Conservation (phyloP, 2,329 filamentous ascomycete species). For the Diaporthe eres region DNA sequence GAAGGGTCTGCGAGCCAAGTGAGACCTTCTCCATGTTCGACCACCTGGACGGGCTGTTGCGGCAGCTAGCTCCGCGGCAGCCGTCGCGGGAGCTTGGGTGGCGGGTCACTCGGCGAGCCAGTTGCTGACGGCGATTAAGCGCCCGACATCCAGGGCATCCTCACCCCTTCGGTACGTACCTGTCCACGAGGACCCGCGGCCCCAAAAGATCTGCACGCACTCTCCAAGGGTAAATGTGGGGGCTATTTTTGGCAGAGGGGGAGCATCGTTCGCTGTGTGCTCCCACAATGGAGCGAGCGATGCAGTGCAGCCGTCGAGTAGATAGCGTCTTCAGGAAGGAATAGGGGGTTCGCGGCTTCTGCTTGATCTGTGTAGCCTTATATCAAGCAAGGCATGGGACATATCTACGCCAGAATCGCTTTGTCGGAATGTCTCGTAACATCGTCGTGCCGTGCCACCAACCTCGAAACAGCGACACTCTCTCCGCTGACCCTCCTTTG, state of each 20-base stretch:
- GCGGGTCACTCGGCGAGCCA: slow-evolving; percentile 24
- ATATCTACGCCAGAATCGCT: background rate
- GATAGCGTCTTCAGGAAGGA: background rate
- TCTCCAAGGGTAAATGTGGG: slow-evolving; percentile 32
- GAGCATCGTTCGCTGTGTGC: background rate
- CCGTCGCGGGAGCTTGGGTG: slow-evolving; percentile 25
- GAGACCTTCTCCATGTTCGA: background rate
- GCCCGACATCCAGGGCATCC: slow-evolving; percentile 15
- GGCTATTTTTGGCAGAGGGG: slow-evolving; percentile 37
- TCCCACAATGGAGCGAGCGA: background rate
- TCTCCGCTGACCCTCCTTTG: background rate
- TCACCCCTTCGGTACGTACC: slow-evolving; percentile 8
- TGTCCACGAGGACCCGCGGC: background rate
- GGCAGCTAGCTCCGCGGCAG: slow-evolving; percentile 8
- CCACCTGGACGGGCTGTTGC: background rate
- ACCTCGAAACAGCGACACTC: background rate
- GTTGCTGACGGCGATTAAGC: slow-evolving; percentile 38
- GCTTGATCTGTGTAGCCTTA: background rate
- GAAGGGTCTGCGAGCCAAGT: background rate
- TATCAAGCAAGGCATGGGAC: background rate
- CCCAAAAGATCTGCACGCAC: slow-evolving; percentile 26
- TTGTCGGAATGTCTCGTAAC: background rate
- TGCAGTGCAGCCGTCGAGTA: background rate
- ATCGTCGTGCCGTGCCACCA: background rate
- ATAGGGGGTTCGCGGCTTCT: background rate